A percentile compares a stretch with the other conserved stretches of the same genome.
phyloP scores from a whole-genome alignment of 169 alveolate species.

The Eimeria necatrix region DNA sequence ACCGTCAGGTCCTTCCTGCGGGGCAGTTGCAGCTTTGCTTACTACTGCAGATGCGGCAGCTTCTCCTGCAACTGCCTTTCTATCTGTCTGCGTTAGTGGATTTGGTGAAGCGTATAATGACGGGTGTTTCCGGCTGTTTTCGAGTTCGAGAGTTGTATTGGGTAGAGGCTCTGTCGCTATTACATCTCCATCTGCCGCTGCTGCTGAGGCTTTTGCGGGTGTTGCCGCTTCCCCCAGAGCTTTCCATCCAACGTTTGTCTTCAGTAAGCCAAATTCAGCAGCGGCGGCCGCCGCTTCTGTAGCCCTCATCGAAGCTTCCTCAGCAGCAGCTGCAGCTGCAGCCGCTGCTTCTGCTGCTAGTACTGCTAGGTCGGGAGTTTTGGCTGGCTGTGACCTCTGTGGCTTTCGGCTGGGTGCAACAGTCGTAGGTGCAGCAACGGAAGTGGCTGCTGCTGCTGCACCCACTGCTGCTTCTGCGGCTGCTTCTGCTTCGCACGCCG shows the following conservation, averaged over 20 bases:
- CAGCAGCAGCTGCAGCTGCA: constrained; percentile 62
- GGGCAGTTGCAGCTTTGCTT: neutral
- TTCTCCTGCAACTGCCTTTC: neutral
- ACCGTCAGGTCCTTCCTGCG: too few species aligned
- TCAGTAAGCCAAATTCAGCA: constrained; percentile 24
- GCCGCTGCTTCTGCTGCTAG: constrained; percentile 54
- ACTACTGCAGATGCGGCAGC: neutral
- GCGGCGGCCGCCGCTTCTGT: constrained; percentile 58
- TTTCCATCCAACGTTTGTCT: constrained; percentile 32
- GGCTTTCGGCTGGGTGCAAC: neutral
- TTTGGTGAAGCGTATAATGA: too few species aligned
- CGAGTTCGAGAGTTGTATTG: too few species aligned
- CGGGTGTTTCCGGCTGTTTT: too few species aligned
- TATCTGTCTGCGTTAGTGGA: neutral
- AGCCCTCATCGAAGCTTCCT: constrained; percentile 37
- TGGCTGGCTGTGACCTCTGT: neutral
- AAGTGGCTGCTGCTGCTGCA: constrained; percentile 35
- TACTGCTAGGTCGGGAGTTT: constrained; percentile 39
- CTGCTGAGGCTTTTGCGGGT: constrained; percentile 23
- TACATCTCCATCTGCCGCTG: neutral
- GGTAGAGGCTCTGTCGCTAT: neutral
- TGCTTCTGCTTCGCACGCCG: constrained; percentile 50
- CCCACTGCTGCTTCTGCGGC: constrained; percentile 25
- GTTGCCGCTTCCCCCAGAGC: constrained; percentile 15
- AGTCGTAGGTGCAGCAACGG: constrained; percentile 46